These are phyloP conservation scores for Myriosclerotinia scirpicola DNA, from an alignment of 2,329 filamentous ascomycete species.

Conservation along the genomic window DNA sequence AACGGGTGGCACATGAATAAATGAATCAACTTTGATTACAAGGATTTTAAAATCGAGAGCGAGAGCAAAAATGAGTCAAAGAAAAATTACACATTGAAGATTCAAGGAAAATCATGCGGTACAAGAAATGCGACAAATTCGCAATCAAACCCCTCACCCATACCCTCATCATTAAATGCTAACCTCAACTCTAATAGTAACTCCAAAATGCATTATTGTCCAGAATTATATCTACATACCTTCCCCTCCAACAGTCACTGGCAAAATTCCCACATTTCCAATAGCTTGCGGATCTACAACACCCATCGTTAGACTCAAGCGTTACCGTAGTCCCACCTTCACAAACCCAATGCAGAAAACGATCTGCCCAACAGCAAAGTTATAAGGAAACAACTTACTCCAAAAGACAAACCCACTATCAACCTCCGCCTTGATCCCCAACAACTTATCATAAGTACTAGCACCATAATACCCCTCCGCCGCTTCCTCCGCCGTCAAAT, in stretches of 20 bases:
- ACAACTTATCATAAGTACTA: constrained; percentile 29
- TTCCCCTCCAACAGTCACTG: background rate
- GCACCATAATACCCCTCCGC: constrained; percentile 33
- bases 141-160: background rate
- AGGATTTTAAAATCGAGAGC: background rate
- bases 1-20: background rate
- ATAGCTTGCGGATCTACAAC: constrained; percentile 23
- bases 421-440: constrained; percentile 30
- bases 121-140: background rate
- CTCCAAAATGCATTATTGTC: background rate
- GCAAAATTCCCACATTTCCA: constrained; percentile 24
- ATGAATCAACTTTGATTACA: background rate
- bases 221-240: background rate
- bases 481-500: constrained; percentile 25
- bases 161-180: background rate
- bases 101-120: background rate
- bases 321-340: background rate
- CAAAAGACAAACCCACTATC: constrained; percentile 33
- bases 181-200: background rate
- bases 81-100: background rate
- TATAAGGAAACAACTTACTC: constrained; percentile 19
- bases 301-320: background rate
- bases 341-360: too few species aligned
- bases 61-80: background rate
- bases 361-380: background rate